A percentile compares a stretch with the other conserved stretches of the same genome.
These are phyloP conservation scores for Pseudogymnoascus sp. DNA, from an alignment of 2,329 filamentous ascomycete species.

Conservation along the genomic window DNA sequence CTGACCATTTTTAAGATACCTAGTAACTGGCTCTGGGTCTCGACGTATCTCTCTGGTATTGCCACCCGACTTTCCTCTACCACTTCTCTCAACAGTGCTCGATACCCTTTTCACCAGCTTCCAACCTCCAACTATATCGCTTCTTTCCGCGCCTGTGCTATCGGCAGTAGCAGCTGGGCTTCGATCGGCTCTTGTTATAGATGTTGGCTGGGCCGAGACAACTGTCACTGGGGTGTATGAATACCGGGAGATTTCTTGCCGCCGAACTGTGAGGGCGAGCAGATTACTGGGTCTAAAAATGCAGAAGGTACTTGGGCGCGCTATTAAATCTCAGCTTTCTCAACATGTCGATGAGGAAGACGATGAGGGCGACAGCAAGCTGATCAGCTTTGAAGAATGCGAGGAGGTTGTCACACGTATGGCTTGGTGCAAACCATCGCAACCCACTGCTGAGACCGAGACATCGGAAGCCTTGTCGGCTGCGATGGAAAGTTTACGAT, in stretches of 20 bases:
- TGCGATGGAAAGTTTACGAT: constrained; percentile 51
- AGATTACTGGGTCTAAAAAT: constrained; percentile 64
- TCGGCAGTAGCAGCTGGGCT: constrained; percentile 71
- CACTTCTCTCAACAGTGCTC: constrained; percentile 67
- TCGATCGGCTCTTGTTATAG: constrained; percentile 77
- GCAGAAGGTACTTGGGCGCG: constrained; percentile 52
- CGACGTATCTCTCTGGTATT: constrained; percentile 68
- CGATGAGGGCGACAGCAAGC: constrained; percentile 19
- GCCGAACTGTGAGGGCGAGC: constrained; percentile 65
- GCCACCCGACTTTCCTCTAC: constrained; percentile 69
- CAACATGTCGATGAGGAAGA: constrained; percentile 4
- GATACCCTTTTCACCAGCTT: constrained; percentile 75
- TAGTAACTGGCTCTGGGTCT: constrained; percentile 67
- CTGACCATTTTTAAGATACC: constrained; percentile 37
- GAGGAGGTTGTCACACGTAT: constrained; percentile 71
- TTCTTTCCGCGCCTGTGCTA: constrained; percentile 72
- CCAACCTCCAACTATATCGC: constrained; percentile 70
- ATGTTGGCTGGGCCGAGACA: constrained; percentile 90
- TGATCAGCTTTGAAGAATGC: constrained; percentile 66
- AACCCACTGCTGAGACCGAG: background rate
- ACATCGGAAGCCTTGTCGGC: constrained; percentile 37
- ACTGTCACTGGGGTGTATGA: constrained; percentile 82
- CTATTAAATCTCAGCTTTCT: constrained; percentile 25
- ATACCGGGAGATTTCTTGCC: constrained; percentile 70
- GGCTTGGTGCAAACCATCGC: constrained; percentile 59